Evolutionary conservation across 208 protist genomes (phyloP).

Genomic region (Acanthamoeba lenticulata): DNA sequence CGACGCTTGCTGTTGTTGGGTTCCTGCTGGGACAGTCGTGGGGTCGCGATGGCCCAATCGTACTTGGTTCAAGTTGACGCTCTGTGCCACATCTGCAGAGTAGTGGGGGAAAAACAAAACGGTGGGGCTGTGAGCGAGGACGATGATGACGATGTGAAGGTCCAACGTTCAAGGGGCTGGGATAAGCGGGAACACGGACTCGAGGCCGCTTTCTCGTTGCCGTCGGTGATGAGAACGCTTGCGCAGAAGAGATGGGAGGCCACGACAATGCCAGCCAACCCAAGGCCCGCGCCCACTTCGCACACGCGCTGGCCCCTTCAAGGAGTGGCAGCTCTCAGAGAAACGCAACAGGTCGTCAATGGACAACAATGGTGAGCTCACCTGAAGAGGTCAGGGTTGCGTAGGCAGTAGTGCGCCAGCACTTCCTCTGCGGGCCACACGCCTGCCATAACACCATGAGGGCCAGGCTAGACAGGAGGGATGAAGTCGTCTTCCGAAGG

Average conservation of each 20-base stretch:
- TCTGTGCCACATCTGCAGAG: not conserved
- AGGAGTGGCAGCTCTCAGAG: not conserved
- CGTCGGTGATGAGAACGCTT: not conserved
- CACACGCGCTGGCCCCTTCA: conserved; percentile 19
- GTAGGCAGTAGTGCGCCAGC: conserved; percentile 34
- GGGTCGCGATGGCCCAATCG: not conserved
- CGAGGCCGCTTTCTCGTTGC: not conserved
- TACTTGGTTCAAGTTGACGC: not conserved
- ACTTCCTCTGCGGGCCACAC: conserved; percentile 33
- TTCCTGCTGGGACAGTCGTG: too few relatives aligned
- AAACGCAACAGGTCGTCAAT: not conserved
- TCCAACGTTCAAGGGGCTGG: not conserved
- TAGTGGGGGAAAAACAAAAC: too few relatives aligned
- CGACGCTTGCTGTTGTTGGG: not conserved
- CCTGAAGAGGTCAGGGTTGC: not conserved
- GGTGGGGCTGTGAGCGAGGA: not conserved
- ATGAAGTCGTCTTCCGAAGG: not conserved
- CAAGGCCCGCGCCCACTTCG: conserved; percentile 18
- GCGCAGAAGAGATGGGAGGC: not conserved
- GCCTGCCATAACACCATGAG: not conserved
- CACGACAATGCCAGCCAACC: not conserved
- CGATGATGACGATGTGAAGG: too few relatives aligned
- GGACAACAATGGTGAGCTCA: not conserved
- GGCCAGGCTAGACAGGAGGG: too few relatives aligned
- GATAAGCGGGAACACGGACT: not conserved